phyloP scores from a whole-genome alignment of 306 rosid species.

The Vigna reflexopilosa region DNA sequence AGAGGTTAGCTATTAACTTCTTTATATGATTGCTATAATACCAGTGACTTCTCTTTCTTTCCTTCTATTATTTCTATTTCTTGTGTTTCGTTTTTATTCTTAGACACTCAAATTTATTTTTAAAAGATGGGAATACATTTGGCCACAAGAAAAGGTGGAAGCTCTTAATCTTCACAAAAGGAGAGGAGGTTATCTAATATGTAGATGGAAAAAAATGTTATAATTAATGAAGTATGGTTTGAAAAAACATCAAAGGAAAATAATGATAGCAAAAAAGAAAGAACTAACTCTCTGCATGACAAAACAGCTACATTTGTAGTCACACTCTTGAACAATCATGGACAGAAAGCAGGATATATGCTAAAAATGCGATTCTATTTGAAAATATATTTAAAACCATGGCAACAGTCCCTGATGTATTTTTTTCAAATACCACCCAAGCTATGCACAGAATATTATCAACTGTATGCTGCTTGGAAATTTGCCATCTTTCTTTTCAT shows the following conservation, averaged over 20 bases:
- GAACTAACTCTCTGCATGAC: not conserved
- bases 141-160: slow-evolving; percentile 6
- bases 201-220: not conserved
- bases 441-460: too few species aligned
- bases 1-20: slow-evolving; percentile 68
- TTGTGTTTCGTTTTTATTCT: not conserved
- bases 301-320: not conserved
- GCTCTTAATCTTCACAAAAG: slow-evolving; percentile 6
- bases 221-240: not conserved
- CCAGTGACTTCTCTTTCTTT: not conserved
- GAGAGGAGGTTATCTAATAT: slow-evolving; percentile 17
- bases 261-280: not conserved
- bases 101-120: slow-evolving; percentile 10
- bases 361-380: too few species aligned
- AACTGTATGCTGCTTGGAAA: too few species aligned
- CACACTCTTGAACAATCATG: not conserved
- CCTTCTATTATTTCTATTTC: slow-evolving; percentile 12
- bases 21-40: slow-evolving; percentile 15
- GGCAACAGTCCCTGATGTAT: too few species aligned
- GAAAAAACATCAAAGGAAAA: not conserved
- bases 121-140: slow-evolving; percentile 2
- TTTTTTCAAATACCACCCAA: too few species aligned
- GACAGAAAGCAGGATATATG: not conserved
- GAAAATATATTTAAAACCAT: too few species aligned
- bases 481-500: too few species aligned